Evolutionary conservation across 139 green algal genomes (phyloP), one percentile per base, ranked within the genome.

Genomic region (Trebouxia sp.): DNA sequence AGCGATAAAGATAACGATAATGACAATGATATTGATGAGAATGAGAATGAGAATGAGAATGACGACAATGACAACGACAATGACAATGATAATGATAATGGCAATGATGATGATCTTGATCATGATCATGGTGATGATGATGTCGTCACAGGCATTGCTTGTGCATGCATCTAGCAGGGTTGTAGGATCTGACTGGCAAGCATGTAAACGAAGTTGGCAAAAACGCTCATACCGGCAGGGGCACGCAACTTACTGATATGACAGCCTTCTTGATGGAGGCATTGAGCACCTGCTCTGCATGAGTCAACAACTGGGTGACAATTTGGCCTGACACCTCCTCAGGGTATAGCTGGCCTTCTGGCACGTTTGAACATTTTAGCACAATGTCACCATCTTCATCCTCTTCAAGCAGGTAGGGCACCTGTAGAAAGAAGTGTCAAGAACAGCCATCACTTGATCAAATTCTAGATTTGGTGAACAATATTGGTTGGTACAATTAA

Each of bases 281-380:
- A 6, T 79, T 69, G 0, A 77, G 81, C 41, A 86, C 81, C 14
- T 45, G 41, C 39, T 87, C 78, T 12, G 92, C 93, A 38, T 92
- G 89, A 5, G 82, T 62, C 58, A 96, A 62, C 79, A 97, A 85
- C 76, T 92, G 84, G 0, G 65, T 48, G 35, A 96, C 12, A 41
- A 97, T 80, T 3, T 87, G 39, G 22, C 82, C 87, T 14, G 88
- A 87, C 47, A 97, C 89, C 80, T 97, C 94, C 80, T 97, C 93
- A 0, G 94, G 94, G 77, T 93, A 94, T 5, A 96, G 65, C 41
- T 79, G 83, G 9, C 90, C 90, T 10, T 76, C 45, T 90, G 83
- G 28, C 22, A 17, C 39, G 48, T 47, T 45, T n/a, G 9, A 15
- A 38, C 67, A 77, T 17, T 24, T 30, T 15, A 79, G 45, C 4